A percentile compares a stretch with the other conserved stretches of the same genome.
phyloP scores from a whole-genome alignment of 192 early-diverging fungal species.

The Helicostylum pulchrum region DNA sequence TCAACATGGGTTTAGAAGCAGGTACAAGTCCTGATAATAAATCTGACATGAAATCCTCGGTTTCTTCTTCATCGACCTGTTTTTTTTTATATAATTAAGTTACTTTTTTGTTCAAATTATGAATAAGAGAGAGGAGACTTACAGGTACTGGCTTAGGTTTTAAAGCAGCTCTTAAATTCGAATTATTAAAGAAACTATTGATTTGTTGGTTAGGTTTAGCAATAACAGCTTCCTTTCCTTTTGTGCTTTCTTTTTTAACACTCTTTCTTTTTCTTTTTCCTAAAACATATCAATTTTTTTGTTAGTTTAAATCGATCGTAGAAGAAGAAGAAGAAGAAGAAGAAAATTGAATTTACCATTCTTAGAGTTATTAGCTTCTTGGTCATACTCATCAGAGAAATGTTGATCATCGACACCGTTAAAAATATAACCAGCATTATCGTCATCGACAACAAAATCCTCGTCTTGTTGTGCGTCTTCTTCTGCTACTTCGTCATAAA shows the following conservation, averaged over 20 bases:
- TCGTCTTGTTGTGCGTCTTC: slow-evolving; percentile 48
- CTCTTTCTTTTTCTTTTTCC: slow-evolving; percentile 29
- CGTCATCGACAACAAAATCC: slow-evolving; percentile 67
- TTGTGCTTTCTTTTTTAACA: slow-evolving; percentile 14
- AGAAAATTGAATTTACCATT: not conserved
- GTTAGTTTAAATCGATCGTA: not conserved
- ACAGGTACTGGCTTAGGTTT: slow-evolving; percentile 1
- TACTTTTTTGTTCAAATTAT: too few species aligned
- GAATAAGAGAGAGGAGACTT: not conserved
- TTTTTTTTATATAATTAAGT: not conserved
- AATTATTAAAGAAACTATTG: slow-evolving; percentile 18
- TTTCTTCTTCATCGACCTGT: slow-evolving; percentile 19
- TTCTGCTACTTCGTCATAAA: slow-evolving; percentile 64
- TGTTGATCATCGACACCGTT: slow-evolving; percentile 46
- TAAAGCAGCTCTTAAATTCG: not conserved
- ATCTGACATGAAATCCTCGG: slow-evolving; percentile 34
- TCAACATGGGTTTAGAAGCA: slow-evolving; percentile 12
- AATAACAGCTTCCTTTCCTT: not conserved
- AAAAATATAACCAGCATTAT: slow-evolving; percentile 61
- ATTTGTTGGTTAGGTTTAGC: slow-evolving; percentile 5
- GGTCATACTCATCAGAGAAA: slow-evolving; percentile 47
- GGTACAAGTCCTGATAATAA: slow-evolving; percentile 9
- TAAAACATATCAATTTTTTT: not conserved
- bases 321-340: not conserved
- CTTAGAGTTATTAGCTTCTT: slow-evolving; percentile 27